A percentile compares a stretch with the other conserved stretches of the same genome.
Conservation (phyloP, 192 early-diverging fungal genomes). For the Coemansia sp. region DNA sequence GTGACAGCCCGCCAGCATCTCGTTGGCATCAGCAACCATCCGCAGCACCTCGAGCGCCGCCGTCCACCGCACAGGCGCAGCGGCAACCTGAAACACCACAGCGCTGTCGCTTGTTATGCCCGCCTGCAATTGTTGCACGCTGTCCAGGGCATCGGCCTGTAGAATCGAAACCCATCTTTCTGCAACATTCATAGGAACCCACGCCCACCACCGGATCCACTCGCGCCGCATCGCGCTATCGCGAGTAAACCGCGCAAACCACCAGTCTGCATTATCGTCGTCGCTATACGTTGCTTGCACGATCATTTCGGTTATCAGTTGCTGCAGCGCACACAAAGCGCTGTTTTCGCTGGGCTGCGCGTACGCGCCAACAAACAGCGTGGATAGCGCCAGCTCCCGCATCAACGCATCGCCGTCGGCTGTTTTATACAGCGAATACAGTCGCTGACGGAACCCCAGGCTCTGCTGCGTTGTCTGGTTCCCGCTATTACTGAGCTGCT, state of each 20-base stretch:
- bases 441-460: background rate
- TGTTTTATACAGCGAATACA: background rate
- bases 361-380: conserved; percentile 9
- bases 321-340: conserved; percentile 4
- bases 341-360: background rate
- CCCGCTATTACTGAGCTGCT: background rate
- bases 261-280: conserved; percentile 7
- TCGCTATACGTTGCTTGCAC: conserved; percentile 5
- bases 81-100: conserved; percentile 18
- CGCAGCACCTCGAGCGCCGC: conserved; percentile 46
- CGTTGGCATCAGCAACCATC: conserved; percentile 23
- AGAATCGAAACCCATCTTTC: conserved; percentile 26
- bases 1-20: conserved; percentile 6
- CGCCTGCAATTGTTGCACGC: conserved; percentile 11
- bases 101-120: conserved; percentile 24
- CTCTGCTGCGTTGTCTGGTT: background rate
- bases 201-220: conserved; percentile 46
- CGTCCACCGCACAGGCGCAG: conserved; percentile 24
- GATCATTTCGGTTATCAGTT: conserved; percentile 13
- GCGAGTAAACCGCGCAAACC: conserved; percentile 31
- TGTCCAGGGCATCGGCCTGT: conserved; percentile 19
- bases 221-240: conserved; percentile 23
- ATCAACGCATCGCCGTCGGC: background rate
- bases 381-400: conserved; percentile 20
- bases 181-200: conserved; percentile 23